Percentiles rank a stretch among this genome's conserved stretches.
Conservation (phyloP, 192 early-diverging fungal species). For the Coemansia sp. region DNA sequence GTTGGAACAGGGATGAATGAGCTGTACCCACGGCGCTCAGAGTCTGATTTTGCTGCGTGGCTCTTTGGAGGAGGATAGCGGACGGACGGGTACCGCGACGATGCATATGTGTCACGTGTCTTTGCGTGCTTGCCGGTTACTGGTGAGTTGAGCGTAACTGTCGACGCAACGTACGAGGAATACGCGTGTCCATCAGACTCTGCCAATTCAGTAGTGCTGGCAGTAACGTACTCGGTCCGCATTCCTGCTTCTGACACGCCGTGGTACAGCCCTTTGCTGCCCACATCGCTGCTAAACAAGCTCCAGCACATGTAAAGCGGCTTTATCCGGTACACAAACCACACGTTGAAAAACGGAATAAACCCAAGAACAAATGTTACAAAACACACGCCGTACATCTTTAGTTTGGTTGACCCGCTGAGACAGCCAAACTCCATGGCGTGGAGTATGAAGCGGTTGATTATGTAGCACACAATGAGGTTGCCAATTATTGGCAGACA, state of each 20-base stretch:
- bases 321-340: constrained; percentile 27
- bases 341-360: constrained; percentile 48
- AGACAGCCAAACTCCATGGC: constrained; percentile 27
- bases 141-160: constrained; percentile 15
- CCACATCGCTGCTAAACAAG: constrained; percentile 37
- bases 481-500: constrained; percentile 50
- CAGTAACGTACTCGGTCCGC: constrained; percentile 14
- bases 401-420: constrained; percentile 15
- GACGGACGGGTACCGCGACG: neutral
- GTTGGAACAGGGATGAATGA: constrained; percentile 41
- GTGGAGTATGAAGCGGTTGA: constrained; percentile 19
- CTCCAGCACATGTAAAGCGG: constrained; percentile 43
- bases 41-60: neutral
- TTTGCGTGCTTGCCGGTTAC: neutral
- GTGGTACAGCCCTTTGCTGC: constrained; percentile 30
- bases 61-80: constrained; percentile 5
- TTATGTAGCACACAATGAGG: constrained; percentile 24
- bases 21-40: constrained; percentile 24
- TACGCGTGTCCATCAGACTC: neutral
- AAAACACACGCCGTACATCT: constrained; percentile 17
- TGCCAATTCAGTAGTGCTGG: neutral
- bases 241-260: constrained; percentile 26
- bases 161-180: neutral
- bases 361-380: constrained; percentile 32
- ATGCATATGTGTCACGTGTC: neutral